phyloP scores from a whole-genome alignment of 2,329 filamentous ascomycete species.

The Fusarium chlamydosporum region DNA sequence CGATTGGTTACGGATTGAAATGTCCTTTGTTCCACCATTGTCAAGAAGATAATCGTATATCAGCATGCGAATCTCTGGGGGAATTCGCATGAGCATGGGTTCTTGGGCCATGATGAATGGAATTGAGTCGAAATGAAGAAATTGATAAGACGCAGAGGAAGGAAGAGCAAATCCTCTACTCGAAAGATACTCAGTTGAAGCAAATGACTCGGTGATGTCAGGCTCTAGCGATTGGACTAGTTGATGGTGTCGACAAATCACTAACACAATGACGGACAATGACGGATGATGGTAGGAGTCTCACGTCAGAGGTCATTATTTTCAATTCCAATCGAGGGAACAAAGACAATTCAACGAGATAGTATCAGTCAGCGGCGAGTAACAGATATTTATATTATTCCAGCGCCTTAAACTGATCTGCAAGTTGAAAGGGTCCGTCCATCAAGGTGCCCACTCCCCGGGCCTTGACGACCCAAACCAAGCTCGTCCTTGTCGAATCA shows the following conservation, averaged over 20 bases:
- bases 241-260: constrained; percentile 25
- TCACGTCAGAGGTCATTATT: constrained; percentile 41
- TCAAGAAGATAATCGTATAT: constrained; percentile 63
- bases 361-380: constrained; percentile 1
- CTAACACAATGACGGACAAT: constrained; percentile 30
- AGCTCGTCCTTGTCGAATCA: constrained; percentile 40
- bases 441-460: constrained; percentile 48
- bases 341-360: constrained; percentile 24
- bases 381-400: constrained; percentile 43
- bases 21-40: constrained; percentile 55
- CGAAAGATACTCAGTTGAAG: constrained; percentile 8
- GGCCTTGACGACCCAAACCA: constrained; percentile 39
- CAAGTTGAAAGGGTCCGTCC: constrained; percentile 35
- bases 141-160: neutral
- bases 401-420: constrained; percentile 24
- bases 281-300: constrained; percentile 24
- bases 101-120: constrained; percentile 40
- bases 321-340: constrained; percentile 11
- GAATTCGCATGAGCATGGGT: constrained; percentile 54
- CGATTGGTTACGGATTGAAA: constrained; percentile 59
- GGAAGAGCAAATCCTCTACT: neutral
- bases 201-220: constrained; percentile 26
- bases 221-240: constrained; percentile 23
- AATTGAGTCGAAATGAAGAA: neutral
- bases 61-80: constrained; percentile 60